phyloP scores from a whole-genome alignment of 495 filamentous ascomycete genomes.

The Xanthoparmelia taractica region DNA sequence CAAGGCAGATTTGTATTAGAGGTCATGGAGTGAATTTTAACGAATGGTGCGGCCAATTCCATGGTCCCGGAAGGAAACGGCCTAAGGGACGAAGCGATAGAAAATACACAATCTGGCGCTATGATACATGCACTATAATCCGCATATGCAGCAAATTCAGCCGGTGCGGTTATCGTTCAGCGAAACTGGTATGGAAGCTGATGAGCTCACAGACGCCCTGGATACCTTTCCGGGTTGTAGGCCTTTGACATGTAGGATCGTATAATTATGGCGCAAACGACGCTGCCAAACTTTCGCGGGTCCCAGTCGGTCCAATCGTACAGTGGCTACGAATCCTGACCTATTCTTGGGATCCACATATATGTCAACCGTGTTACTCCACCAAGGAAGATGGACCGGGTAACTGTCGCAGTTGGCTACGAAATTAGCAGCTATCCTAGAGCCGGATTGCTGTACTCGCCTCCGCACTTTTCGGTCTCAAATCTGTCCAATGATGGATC shows the following conservation, averaged over 20 bases:
- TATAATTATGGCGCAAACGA: not conserved
- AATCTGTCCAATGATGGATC: too few relatives aligned
- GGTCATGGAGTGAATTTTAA: not conserved
- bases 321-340: not conserved
- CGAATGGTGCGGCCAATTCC: not conserved
- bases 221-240: too few relatives aligned
- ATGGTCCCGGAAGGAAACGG: not conserved
- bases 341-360: not conserved
- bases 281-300: not conserved
- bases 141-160: not conserved
- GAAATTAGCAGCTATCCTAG: too few relatives aligned
- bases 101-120: not conserved
- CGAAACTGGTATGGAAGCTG: not conserved
- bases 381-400: not conserved
- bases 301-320: not conserved
- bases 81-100: not conserved
- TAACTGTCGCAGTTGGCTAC: conserved; percentile 7
- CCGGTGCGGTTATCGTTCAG: not conserved
- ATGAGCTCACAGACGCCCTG: not conserved
- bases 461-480: not conserved
- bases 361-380: not conserved
- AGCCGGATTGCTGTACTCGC: too few relatives aligned
- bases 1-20: not conserved
- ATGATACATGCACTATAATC: not conserved
- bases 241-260: conserved; percentile 12